Conservation (phyloP, 2,329 filamentous ascomycete species). For the Fusarium sp. region DNA sequence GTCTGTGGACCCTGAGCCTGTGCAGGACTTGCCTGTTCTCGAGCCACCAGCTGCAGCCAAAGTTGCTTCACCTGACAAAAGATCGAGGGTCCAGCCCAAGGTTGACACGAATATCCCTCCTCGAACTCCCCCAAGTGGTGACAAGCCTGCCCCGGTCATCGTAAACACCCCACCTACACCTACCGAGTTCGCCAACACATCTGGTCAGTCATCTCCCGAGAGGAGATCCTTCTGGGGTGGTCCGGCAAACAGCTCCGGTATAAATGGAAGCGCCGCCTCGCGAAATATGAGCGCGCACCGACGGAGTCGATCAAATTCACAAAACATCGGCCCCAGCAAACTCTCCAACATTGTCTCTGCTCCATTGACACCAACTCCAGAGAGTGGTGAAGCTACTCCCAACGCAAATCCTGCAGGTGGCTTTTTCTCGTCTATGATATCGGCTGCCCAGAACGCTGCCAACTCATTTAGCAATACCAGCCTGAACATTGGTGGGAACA, state of each 20-base stretch:
- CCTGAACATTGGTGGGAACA: constrained; percentile 65
- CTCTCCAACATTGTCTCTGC: constrained; percentile 82
- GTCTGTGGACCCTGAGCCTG: constrained; percentile 40
- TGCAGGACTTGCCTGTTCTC: constrained; percentile 44
- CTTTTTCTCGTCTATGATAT: constrained; percentile 95
- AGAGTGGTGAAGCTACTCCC: constrained; percentile 72
- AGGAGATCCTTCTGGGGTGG: constrained; percentile 51
- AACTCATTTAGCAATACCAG: constrained; percentile 78
- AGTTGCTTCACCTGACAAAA: constrained; percentile 50
- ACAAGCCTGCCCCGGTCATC: constrained; percentile 67
- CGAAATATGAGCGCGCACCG: constrained; percentile 81
- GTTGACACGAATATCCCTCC: constrained; percentile 57
- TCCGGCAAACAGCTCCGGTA: constrained; percentile 47
- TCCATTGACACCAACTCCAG: constrained; percentile 82
- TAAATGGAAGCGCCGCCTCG: constrained; percentile 71
- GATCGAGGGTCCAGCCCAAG: constrained; percentile 49
- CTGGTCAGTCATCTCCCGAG: constrained; percentile 48
- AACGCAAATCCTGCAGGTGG: constrained; percentile 69
- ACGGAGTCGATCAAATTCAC: constrained; percentile 68
- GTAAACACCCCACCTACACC: constrained; percentile 78
- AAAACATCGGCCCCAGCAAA: constrained; percentile 81
- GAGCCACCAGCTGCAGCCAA: constrained; percentile 53
- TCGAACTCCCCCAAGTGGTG: constrained; percentile 64
- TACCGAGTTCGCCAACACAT: constrained; percentile 59
- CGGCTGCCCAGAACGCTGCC: constrained; percentile 92